Evolutionary conservation across 352 stramenopile genomes (phyloP).

Genomic region (Peronospora farinosa): DNA sequence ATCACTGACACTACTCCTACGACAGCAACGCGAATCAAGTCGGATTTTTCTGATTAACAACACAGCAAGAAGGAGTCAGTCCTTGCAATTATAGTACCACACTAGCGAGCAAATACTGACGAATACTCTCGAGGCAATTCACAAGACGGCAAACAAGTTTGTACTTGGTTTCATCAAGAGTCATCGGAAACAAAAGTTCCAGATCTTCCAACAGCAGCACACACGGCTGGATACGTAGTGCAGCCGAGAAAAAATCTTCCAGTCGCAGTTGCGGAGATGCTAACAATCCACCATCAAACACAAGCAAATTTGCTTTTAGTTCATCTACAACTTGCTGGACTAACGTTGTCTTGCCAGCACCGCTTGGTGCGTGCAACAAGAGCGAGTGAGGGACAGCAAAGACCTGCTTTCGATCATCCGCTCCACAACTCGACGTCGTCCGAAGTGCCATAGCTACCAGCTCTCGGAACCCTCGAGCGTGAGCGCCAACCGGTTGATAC

Average conservation of each 20-base stretch:
- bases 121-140: slow-evolving; percentile 44
- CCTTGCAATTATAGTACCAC: background rate
- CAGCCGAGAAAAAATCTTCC: slow-evolving; percentile 62
- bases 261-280: slow-evolving; percentile 45
- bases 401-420: background rate
- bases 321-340: slow-evolving; percentile 46
- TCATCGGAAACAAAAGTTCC: slow-evolving; percentile 66
- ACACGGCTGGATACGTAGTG: slow-evolving; percentile 60
- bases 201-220: slow-evolving; percentile 69
- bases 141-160: slow-evolving; percentile 61
- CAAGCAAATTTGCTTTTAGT: slow-evolving; percentile 48
- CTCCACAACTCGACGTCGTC: background rate
- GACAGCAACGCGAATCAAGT: slow-evolving; percentile 35
- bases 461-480: slow-evolving; percentile 36
- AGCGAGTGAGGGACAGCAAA: slow-evolving; percentile 34
- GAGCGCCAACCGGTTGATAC: slow-evolving; percentile 33
- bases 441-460: slow-evolving; percentile 37
- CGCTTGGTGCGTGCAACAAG: slow-evolving; percentile 57
- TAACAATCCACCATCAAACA: slow-evolving; percentile 57
- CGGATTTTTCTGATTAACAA: slow-evolving; percentile 23
- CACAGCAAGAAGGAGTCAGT: background rate
- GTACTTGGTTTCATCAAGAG: slow-evolving; percentile 65
- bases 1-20: slow-evolving; percentile 63
- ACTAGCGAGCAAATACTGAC: slow-evolving; percentile 25
- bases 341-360: slow-evolving; percentile 68